These are phyloP conservation scores for Phytophthora meadii DNA, from an alignment of 352 stramenopile genomes.

Conservation along the genomic window DNA sequence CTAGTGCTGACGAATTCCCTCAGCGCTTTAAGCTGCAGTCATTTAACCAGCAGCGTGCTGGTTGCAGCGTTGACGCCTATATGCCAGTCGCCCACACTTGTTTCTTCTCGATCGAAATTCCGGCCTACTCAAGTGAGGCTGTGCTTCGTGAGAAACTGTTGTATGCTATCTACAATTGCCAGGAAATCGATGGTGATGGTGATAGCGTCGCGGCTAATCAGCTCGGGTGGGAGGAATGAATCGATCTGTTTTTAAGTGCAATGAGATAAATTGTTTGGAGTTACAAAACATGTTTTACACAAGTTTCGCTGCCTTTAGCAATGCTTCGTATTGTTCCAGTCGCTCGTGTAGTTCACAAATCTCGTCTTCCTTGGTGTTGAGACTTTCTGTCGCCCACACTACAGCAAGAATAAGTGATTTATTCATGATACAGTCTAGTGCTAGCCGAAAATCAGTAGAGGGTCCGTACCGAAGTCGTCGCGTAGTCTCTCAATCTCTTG, in stretches of 20 bases:
- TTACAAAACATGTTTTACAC: slow-evolving; percentile 28
- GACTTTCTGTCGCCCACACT: slow-evolving; percentile 37
- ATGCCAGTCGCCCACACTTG: slow-evolving; percentile 98
- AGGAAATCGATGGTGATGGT: slow-evolving; percentile 92
- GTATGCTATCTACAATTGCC: slow-evolving; percentile 95
- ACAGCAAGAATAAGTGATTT: slow-evolving; percentile 20
- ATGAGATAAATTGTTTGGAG: slow-evolving; percentile 3
- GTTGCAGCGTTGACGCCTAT: slow-evolving; percentile 75
- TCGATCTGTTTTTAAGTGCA: neutral
- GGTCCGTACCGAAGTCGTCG: slow-evolving; percentile 29
- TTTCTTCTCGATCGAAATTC: slow-evolving; percentile 98
- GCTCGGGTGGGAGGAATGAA: slow-evolving; percentile 80
- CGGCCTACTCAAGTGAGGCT: slow-evolving; percentile 91
- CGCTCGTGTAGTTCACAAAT: slow-evolving; percentile 37
- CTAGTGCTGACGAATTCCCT: slow-evolving; percentile 82
- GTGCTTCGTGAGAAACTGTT: slow-evolving; percentile 82
- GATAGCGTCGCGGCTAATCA: slow-evolving; percentile 85
- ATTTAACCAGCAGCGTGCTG: slow-evolving; percentile 69
- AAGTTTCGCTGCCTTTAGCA: slow-evolving; percentile 22
- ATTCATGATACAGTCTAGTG: slow-evolving; percentile 2
- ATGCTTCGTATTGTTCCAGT: slow-evolving; percentile 27
- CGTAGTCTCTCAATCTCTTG: slow-evolving; percentile 34
- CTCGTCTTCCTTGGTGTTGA: slow-evolving; percentile 37
- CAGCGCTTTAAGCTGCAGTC: slow-evolving; percentile 93
- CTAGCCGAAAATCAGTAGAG: slow-evolving; percentile 17